Evolutionary conservation across 169 alveolate species (phyloP).

Genomic region (Eimeria necatrix): DNA sequence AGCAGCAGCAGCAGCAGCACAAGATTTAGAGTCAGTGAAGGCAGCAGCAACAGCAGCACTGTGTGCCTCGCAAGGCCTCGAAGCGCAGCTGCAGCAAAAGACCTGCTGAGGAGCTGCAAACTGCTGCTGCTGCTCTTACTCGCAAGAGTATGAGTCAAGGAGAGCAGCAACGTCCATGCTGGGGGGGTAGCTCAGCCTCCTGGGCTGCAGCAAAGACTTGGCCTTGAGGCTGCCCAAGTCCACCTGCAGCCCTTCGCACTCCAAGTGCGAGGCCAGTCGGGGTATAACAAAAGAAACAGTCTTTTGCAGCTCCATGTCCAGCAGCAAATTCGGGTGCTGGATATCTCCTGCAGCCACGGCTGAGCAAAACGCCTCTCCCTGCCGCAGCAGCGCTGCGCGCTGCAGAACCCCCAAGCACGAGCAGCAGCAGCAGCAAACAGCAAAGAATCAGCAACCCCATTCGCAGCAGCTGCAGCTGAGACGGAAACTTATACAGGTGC

Average conservation of each 20-base stretch:
- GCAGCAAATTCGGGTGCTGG: slow-evolving; percentile 54
- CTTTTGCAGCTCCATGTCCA: slow-evolving; percentile 64
- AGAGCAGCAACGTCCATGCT: neutral
- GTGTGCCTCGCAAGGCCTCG: neutral
- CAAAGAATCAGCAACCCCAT: neutral
- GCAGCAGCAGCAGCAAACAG: neutral
- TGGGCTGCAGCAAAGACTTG: slow-evolving; percentile 6
- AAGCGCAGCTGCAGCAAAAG: neutral
- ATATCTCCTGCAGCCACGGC: slow-evolving; percentile 76
- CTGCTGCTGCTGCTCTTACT: neutral
- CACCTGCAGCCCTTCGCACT: slow-evolving; percentile 65
- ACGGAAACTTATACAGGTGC: no score
- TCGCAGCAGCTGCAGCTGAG: neutral
- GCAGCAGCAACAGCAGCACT: slow-evolving; percentile 41
- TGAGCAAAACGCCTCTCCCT: slow-evolving; percentile 73
- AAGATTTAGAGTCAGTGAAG: neutral
- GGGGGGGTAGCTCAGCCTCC: slow-evolving; percentile 27
- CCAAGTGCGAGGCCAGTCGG: slow-evolving; percentile 57
- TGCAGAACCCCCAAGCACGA: neutral
- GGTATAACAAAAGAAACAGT: slow-evolving; percentile 66
- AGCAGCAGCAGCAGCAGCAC: slow-evolving; percentile 36
- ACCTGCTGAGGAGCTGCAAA: slow-evolving; percentile 8
- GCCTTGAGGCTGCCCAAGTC: slow-evolving; percentile 56
- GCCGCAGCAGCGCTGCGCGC: slow-evolving; percentile 70
- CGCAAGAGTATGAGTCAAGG: slow-evolving; percentile 58